Evolutionary conservation across 176 grass and related monocot species (phyloP).

Genomic region (barley (Hordeum vulgare)): DNA sequence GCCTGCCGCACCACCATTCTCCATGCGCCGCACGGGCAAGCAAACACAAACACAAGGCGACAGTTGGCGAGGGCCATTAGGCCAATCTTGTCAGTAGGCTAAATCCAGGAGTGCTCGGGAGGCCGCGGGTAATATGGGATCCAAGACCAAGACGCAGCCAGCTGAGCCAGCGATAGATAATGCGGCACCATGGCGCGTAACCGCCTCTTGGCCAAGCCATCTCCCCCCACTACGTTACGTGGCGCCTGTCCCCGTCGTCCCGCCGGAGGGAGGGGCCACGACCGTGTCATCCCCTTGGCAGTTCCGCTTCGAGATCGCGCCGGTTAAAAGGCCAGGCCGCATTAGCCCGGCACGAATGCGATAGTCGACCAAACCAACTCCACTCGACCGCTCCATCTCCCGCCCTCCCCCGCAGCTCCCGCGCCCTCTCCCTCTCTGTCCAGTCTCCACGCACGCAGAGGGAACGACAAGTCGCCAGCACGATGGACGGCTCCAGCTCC

Average conservation of each 20-base stretch:
- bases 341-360: conserved; percentile 34
- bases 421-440: background rate
- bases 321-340: conserved; percentile 34
- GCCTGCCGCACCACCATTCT: background rate
- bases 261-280: background rate
- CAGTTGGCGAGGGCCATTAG: background rate
- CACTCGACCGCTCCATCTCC: background rate
- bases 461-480: no score
- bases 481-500: conserved; percentile 26
- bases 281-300: background rate
- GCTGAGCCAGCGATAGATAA: background rate
- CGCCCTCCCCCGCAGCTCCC: conserved; percentile 6
- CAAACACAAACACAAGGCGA: background rate
- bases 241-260: background rate
- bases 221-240: conserved; percentile 5
- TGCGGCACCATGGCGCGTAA: background rate
- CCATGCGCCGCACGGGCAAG: background rate
- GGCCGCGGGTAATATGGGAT: background rate
- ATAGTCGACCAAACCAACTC: conserved; percentile 17
- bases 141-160: background rate
- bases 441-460: background rate
- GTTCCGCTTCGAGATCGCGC: conserved; percentile 16
- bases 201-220: background rate
- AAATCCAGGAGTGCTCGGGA: background rate
- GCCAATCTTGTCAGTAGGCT: conserved; percentile 9